Evolutionary conservation across 1,284 basidiomycete genomes (phyloP), one percentile per base, ranked within the genome.

Genomic region (Cutaneotrichosporon curvatum): DNA sequence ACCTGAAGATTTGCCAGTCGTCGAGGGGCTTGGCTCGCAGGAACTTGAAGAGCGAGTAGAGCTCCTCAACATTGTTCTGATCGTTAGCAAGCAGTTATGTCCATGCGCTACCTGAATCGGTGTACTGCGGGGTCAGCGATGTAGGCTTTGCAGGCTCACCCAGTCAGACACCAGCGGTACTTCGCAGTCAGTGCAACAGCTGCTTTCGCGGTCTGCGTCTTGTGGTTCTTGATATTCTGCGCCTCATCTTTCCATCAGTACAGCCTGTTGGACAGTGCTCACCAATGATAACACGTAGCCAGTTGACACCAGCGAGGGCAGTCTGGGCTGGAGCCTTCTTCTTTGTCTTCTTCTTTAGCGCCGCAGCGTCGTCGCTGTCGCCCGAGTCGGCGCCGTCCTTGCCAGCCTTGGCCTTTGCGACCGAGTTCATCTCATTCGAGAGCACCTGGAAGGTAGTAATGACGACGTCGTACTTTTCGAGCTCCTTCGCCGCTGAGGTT

Each of bases 151-250:
- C 48, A 21, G 20, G 31, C 32, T 20, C 18, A 45, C 46, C 71
- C 89, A 5, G 88, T 92, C 47, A 94, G 72, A 65, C 85, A 88
- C 90, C 90, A 94, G 38, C 87, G 78, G 65, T 80, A 91, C 63
- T 86, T 87, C 11, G 79, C 79, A 31, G 82, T 72, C 10, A 98
- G 75, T 1, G 78, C 84, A 50, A 81, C 87, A 51, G 90, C 92
- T 0, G 88, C 90, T 35, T 82, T 76, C 1, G 87, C 83, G 23
- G 80, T 78, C 65, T 90, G 87, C 0, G 92, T 88, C 28, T 79
- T 84, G 49, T 81, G 76, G 62, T 96, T 95, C 78, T 97, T 97
- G 75, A 98, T 97, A 61, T 87, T 91, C 64, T 98, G 94, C 0
- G 94, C 94, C 67, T 98, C 94, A 62, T 96, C 91, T 89, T 48